Evolutionary conservation across 2,329 filamentous ascomycete genomes (phyloP), one percentile per base, ranked within the genome.

Genomic region (Exophiala bonariae): DNA sequence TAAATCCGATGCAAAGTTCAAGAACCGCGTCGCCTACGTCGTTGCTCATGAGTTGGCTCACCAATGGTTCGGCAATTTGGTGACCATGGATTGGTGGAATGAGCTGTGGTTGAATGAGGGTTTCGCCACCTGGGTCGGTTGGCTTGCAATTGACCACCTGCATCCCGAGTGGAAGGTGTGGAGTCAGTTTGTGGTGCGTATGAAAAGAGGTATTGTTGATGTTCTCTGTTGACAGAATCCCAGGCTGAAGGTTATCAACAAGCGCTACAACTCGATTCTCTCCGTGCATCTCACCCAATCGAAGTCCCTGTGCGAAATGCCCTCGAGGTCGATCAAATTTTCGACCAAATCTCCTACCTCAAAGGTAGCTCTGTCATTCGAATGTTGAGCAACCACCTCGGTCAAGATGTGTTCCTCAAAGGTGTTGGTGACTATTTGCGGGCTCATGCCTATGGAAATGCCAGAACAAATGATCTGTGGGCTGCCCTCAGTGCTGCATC

Each of bases 81-180:
- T 61, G 34, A 96, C 91, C 4, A 96, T 96, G 90, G 89, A 95
- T 67, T 96, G 90, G 89, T 93, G 88, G 89, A 89, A 86, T 64
- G 87, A 95, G 72, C 79, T 93, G 32, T 96, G 90, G 90, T 79
- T 95, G 42, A 95, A 95, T 63, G 92, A 97, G 70, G 91, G 91
- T 10, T 99, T 99, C 64, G 93, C 93, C 33, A 99, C 93, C 3
- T 97, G 92, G 92, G 92, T 96, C 34, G 93, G 92, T 42, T 99
- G 92, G 92, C 80, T 91, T 52, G 91, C 90, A 8, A 83, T 91
- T 49, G 89, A 97, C 64, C 81, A 95, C 64, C 82, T 97, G 45
- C 89, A 97, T 69, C 93, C 93, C 5, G 92, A 96, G 58, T 97
- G 93, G 92, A 85, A 97, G 61, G 87, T 97, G 23, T 99, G 93